Evolutionary conservation across 768 basidiomycete genomes (phyloP).

Genomic region (Hericium alpestre): DNA sequence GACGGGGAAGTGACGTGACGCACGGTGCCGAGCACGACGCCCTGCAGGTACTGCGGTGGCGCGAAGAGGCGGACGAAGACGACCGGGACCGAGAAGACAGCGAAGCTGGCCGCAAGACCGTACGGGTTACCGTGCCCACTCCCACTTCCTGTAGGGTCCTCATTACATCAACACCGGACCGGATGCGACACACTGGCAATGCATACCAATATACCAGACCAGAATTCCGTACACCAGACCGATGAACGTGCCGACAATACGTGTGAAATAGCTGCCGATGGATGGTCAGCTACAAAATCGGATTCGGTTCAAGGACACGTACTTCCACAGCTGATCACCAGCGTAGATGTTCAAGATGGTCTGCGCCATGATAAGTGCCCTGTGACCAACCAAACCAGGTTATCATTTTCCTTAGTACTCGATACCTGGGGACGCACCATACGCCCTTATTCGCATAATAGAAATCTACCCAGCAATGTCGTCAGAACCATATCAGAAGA

Average conservation of each 20-base stretch:
- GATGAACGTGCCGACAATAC: constrained; percentile 34
- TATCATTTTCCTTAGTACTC: background rate
- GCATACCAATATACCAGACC: constrained; percentile 37
- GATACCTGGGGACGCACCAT: constrained; percentile 22
- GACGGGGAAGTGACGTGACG: constrained; percentile 11
- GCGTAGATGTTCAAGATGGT: constrained; percentile 45
- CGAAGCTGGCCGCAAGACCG: constrained; percentile 38
- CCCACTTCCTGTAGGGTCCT: constrained; percentile 25
- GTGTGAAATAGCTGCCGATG: constrained; percentile 28
- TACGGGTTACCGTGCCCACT: constrained; percentile 41
- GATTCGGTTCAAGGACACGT: constrained; percentile 1
- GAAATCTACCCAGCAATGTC: constrained; percentile 21
- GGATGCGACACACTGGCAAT: background rate
- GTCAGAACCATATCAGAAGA: background rate
- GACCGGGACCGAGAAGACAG: constrained; percentile 36
- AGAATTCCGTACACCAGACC: constrained; percentile 40
- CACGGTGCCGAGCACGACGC: constrained; percentile 27
- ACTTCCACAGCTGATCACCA: constrained; percentile 48
- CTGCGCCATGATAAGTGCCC: constrained; percentile 54
- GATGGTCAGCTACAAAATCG: background rate
- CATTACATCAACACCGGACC: background rate
- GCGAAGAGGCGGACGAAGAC: constrained; percentile 39
- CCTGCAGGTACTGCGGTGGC: constrained; percentile 30
- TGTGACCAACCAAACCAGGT: constrained; percentile 5
- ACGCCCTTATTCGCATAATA: constrained; percentile 35